A percentile compares a stretch with the other conserved stretches of the same genome.
Evolutionary conservation across 129 eudicot species (phyloP).

Genomic region (Centaurea solstitialis): DNA sequence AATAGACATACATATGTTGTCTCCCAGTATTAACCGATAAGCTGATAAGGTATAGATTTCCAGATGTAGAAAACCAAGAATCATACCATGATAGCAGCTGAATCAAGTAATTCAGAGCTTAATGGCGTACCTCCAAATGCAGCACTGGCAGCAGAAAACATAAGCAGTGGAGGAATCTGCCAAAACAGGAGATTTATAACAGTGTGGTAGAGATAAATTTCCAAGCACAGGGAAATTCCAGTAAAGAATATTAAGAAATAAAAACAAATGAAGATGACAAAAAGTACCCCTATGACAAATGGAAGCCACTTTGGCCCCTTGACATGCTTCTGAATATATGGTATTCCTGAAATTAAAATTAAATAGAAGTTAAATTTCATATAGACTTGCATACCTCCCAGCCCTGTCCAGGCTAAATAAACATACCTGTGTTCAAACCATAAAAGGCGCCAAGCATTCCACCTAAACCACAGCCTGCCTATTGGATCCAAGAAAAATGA

Average conservation of each 20-base stretch:
- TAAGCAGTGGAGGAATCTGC: constrained; percentile 82
- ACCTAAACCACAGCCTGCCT: constrained; percentile 29
- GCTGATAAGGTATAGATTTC: neutral
- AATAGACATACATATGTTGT: neutral
- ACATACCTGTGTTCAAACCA: constrained; percentile 20
- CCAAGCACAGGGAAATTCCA: neutral
- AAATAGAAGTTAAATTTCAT: neutral
- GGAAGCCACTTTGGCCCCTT: constrained; percentile 29
- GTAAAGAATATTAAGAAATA: neutral
- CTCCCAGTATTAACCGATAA: neutral
- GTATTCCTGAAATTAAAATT: constrained; percentile 12
- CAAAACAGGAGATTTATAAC: neutral
- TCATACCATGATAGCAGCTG: constrained; percentile 1
- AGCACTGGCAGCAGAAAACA: constrained; percentile 83
- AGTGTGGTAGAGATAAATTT: constrained; percentile 6
- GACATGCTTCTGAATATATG: constrained; percentile 17
- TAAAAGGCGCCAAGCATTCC: constrained; percentile 19
- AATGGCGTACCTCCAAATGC: constrained; percentile 79
- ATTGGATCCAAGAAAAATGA: neutral
- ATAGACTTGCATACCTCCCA: neutral
- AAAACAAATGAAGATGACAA: neutral
- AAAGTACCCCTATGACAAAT: constrained; percentile 16
- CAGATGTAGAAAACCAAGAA: neutral
- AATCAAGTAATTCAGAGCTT: constrained; percentile 6
- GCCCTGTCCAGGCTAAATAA: neutral